A percentile compares a stretch with the other conserved stretches of the same genome.
Evolutionary conservation across 164 flowering plant species (phyloP).

Genomic region (Magnolia changhungtana): DNA sequence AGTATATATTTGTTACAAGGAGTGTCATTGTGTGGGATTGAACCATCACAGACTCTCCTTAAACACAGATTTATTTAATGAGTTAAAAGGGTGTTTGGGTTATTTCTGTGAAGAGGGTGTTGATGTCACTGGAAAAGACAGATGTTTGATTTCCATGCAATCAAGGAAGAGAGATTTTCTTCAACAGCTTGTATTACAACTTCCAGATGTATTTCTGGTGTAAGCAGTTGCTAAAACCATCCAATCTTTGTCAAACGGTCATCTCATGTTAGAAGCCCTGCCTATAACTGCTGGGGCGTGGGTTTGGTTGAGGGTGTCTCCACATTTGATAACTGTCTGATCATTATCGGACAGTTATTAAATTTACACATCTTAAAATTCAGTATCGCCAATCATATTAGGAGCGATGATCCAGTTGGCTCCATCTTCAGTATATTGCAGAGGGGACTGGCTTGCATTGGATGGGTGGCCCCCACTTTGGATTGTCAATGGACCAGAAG

Average conservation of each 20-base stretch:
- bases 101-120: not conserved
- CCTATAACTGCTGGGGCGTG: not conserved
- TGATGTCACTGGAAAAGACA: not conserved
- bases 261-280: too few relatives aligned
- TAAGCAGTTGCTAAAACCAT: not conserved
- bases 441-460: too few relatives aligned
- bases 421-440: too few relatives aligned
- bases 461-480: too few relatives aligned
- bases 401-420: too few relatives aligned
- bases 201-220: not conserved
- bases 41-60: not conserved
- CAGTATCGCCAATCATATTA: too few relatives aligned
- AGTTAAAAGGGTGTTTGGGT: not conserved
- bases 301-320: not conserved
- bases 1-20: not conserved
- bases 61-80: not conserved
- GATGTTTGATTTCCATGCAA: not conserved
- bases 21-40: not conserved
- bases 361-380: too few relatives aligned
- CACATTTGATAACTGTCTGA: not conserved
- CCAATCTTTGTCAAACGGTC: too few relatives aligned
- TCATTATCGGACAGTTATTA: too few relatives aligned
- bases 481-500: too few relatives aligned
- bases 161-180: not conserved
- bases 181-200: not conserved